phyloP scores from a whole-genome alignment of 1,284 basidiomycete genomes.

The Leccinum solheimii region DNA sequence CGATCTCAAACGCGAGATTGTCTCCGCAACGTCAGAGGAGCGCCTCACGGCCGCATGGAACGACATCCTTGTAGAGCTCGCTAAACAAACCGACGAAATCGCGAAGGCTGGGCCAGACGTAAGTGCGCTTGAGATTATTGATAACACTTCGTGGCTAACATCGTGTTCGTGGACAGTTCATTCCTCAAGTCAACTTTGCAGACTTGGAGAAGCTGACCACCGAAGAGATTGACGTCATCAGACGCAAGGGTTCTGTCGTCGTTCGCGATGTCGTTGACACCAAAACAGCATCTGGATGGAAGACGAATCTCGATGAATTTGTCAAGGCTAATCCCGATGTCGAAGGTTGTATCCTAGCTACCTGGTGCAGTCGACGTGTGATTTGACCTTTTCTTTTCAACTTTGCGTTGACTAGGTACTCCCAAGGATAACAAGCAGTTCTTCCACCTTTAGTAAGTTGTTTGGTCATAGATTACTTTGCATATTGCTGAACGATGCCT shows the following conservation, averaged over 20 bases:
- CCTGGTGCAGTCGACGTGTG: neutral
- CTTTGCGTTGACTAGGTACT: slow-evolving; percentile 40
- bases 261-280: slow-evolving; percentile 62
- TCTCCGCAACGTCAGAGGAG: slow-evolving; percentile 47
- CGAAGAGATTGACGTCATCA: slow-evolving; percentile 52
- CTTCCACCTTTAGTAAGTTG: slow-evolving; percentile 64
- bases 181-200: slow-evolving; percentile 40
- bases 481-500: neutral
- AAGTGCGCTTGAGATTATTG: slow-evolving; percentile 13
- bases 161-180: slow-evolving; percentile 33
- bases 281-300: slow-evolving; percentile 56
- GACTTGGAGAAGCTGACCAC: slow-evolving; percentile 49
- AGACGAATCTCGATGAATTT: slow-evolving; percentile 54
- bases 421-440: slow-evolving; percentile 67
- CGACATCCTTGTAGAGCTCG: slow-evolving; percentile 54
- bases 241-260: slow-evolving; percentile 58
- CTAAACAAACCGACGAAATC: slow-evolving; percentile 45
- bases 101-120: slow-evolving; percentile 51
- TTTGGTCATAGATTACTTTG: neutral
- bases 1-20: slow-evolving; percentile 59
- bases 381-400: neutral
- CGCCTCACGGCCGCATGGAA: slow-evolving; percentile 55
- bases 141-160: neutral
- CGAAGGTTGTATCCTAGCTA: slow-evolving; percentile 39
- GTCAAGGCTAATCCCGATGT: slow-evolving; percentile 56